Evolutionary conservation across 2,329 filamentous ascomycete genomes (phyloP).

Genomic region (Phialophora verrucosa): DNA sequence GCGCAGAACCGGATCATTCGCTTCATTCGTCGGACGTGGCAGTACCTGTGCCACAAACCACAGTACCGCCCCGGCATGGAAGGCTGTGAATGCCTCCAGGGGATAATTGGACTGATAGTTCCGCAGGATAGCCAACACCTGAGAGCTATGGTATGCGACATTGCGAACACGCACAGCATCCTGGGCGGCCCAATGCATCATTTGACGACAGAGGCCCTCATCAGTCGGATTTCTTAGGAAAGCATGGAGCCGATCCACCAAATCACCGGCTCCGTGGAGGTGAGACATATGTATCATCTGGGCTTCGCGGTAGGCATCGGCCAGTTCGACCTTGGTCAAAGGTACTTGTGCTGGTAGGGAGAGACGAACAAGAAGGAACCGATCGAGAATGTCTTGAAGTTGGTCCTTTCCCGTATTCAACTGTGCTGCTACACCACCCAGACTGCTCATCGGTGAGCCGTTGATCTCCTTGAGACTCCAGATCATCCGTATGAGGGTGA

Average conservation of each 20-base stretch:
- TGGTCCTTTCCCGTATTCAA: background rate
- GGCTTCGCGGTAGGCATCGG: background rate
- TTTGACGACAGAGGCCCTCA: background rate
- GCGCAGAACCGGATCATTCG: background rate
- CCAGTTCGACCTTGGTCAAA: background rate
- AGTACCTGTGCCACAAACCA: background rate
- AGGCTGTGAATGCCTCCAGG: background rate
- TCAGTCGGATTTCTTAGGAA: background rate
- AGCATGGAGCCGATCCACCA: conserved; percentile 17
- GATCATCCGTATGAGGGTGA: conserved; percentile 14
- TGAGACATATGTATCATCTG: conserved; percentile 12
- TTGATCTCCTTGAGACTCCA: conserved; percentile 15
- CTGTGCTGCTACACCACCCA: background rate
- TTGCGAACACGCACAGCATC: background rate
- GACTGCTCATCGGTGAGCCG: background rate
- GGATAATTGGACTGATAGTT: conserved; percentile 2
- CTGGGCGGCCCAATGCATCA: background rate
- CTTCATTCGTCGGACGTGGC: background rate
- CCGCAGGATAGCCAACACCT: background rate
- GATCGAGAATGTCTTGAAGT: background rate
- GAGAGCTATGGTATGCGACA: conserved; percentile 2
- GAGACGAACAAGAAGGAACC: background rate
- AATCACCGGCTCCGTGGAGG: conserved; percentile 6
- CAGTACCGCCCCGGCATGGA: conserved; percentile 1
- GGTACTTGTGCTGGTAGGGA: too few relatives aligned